Percentiles rank a stretch among this genome's conserved stretches.
Evolutionary conservation across 495 filamentous ascomycete species (phyloP).

Genomic region (Talaromyces borbonicus): DNA sequence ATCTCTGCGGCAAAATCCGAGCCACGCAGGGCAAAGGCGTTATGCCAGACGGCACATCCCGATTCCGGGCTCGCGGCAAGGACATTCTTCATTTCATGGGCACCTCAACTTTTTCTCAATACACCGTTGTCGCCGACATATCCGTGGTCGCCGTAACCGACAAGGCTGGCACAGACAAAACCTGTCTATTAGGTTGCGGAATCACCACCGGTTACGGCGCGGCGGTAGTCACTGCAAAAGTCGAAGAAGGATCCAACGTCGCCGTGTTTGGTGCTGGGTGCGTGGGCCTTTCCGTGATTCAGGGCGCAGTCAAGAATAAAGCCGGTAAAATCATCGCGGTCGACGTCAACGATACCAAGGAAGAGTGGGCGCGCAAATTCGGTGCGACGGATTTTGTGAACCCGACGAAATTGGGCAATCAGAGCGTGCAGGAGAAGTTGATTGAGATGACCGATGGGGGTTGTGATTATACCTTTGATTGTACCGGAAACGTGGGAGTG

Average conservation of each 20-base stretch:
- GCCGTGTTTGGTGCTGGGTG: slow-evolving; percentile 95
- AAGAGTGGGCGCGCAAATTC: slow-evolving; percentile 87
- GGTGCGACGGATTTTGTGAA: slow-evolving; percentile 97
- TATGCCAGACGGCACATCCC: slow-evolving; percentile 95
- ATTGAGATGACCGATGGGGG: slow-evolving; percentile 99
- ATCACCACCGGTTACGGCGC: slow-evolving; percentile 98
- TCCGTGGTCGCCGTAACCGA: slow-evolving; percentile 88
- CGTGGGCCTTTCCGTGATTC: slow-evolving; percentile 88
- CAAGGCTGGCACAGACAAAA: slow-evolving; percentile 90
- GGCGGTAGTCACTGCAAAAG: slow-evolving; percentile 80
- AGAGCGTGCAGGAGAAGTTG: slow-evolving; percentile 80
- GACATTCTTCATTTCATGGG: slow-evolving; percentile 98
- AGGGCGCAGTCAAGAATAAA: slow-evolving; percentile 83
- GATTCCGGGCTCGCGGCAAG: slow-evolving; percentile 89
- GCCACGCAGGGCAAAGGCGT: slow-evolving; percentile 92
- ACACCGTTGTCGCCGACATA: slow-evolving; percentile 97
- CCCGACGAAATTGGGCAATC: slow-evolving; percentile 63
- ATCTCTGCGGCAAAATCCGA: slow-evolving; percentile 98
- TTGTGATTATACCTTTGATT: slow-evolving; percentile 98
- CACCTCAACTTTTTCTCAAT: slow-evolving; percentile 96
- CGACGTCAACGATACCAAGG: slow-evolving; percentile 87
- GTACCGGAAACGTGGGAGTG: slow-evolving; percentile 91
- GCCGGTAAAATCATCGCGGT: slow-evolving; percentile 90
- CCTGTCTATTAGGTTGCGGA: slow-evolving; percentile 91
- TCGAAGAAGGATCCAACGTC: slow-evolving; percentile 83